These are phyloP conservation scores for Eucalyptus sideroxylon DNA, from an alignment of 345 rosid genomes.

Conservation along the genomic window DNA sequence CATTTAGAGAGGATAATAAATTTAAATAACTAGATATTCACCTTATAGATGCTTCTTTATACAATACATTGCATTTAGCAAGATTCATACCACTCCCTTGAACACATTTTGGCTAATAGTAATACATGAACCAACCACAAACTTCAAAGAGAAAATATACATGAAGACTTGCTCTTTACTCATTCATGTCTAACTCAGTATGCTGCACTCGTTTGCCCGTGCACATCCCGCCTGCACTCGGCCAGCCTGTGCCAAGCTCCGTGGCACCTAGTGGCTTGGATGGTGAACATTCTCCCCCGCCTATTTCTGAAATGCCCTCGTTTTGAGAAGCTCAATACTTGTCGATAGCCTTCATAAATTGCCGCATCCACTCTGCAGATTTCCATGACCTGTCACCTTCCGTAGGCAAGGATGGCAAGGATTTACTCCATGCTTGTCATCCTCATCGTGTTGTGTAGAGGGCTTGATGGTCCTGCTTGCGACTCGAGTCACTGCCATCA, in stretches of 20 bases:
- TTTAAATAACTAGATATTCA: neutral
- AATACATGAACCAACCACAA: neutral
- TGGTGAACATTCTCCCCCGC: neutral
- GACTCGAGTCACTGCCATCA: neutral
- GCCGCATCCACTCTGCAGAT: neutral
- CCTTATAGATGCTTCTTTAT: neutral
- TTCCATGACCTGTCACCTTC: neutral
- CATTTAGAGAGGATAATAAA: too few relatives aligned
- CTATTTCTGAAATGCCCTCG: neutral
- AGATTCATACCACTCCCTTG: neutral
- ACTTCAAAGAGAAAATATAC: neutral
- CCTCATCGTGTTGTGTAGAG: neutral
- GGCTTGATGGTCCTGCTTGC: neutral
- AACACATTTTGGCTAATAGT: neutral
- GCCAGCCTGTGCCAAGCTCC: neutral
- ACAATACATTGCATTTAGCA: neutral
- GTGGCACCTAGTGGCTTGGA: neutral
- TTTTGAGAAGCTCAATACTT: neutral
- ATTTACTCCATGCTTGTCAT: neutral
- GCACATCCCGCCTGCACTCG: neutral
- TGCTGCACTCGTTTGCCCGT: neutral
- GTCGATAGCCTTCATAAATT: neutral
- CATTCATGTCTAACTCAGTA: neutral
- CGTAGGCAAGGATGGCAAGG: neutral
- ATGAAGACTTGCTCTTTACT: neutral